Conservation (phyloP, 768 basidiomycete species). For the Suillus subaureus region DNA sequence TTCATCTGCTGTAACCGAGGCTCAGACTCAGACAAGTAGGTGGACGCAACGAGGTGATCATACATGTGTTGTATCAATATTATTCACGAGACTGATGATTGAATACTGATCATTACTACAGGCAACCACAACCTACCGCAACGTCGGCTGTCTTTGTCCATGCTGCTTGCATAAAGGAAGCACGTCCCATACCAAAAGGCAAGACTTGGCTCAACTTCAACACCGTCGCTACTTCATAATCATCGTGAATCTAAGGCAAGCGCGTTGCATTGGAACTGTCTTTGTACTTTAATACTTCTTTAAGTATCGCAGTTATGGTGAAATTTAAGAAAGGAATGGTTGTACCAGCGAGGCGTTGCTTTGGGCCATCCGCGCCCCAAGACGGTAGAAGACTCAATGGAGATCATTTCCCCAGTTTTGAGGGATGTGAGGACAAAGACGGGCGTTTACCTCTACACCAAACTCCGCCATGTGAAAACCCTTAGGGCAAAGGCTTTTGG, state of each 20-base stretch:
- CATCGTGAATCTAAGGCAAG: background rate
- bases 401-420: background rate
- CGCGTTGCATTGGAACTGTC: background rate
- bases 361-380: no score
- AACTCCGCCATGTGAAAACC: background rate
- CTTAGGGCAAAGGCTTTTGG: background rate
- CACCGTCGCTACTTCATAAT: background rate
- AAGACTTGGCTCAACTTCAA: background rate
- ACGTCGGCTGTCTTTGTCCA: background rate
- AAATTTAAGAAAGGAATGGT: background rate
- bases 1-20: background rate
- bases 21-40: background rate
- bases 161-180: background rate
- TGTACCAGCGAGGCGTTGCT: background rate
- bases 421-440: background rate
- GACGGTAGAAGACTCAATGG: background rate
- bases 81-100: background rate
- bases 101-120: no score
- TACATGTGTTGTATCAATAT: no score
- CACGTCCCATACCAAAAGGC: background rate
- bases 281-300: background rate
- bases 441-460: background rate
- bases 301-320: background rate
- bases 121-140: no score
- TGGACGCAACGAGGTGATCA: background rate